phyloP scores from a whole-genome alignment of 2,329 filamentous ascomycete genomes.

The Xylaria sp. region DNA sequence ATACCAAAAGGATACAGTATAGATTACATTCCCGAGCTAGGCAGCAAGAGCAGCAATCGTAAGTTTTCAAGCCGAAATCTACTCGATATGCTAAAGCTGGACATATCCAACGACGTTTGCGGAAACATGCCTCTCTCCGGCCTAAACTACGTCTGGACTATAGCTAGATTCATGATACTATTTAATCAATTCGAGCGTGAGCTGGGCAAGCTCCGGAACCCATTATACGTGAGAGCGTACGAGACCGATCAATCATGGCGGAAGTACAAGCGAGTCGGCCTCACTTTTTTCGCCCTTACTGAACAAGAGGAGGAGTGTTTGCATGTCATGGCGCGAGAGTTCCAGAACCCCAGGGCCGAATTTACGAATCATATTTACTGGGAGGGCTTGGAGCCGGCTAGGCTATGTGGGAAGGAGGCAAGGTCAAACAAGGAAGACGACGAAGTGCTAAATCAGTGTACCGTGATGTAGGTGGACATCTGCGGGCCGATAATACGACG shows the following conservation, averaged over 20 bases:
- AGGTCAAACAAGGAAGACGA: not conserved
- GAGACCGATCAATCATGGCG: constrained; percentile 28
- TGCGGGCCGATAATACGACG: too few relatives aligned
- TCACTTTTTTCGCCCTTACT: constrained; percentile 34
- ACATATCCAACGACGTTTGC: constrained; percentile 41
- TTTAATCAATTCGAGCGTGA: constrained; percentile 40
- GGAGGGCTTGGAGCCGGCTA: constrained; percentile 35
- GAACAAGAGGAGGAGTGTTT: constrained; percentile 42
- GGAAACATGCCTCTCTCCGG: constrained; percentile 37
- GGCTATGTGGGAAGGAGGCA: not conserved
- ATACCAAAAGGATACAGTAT: constrained; percentile 12
- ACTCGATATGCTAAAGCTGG: constrained; percentile 31
- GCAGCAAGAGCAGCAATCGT: not conserved
- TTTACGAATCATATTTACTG: constrained; percentile 44
- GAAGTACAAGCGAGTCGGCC: constrained; percentile 34
- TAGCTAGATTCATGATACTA: constrained; percentile 29
- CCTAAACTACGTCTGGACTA: constrained; percentile 44
- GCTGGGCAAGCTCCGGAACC: constrained; percentile 37
- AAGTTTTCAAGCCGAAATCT: constrained; percentile 28
- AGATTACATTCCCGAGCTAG: not conserved
- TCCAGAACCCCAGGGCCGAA: constrained; percentile 35
- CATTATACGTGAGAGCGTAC: constrained; percentile 40
- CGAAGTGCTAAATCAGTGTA: constrained; percentile 4
- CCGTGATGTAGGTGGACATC: too few relatives aligned
- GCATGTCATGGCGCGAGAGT: constrained; percentile 38